Conservation (phyloP, 371 early-diverging fungal species). For the Encephalitozoon cuniculi region DNA sequence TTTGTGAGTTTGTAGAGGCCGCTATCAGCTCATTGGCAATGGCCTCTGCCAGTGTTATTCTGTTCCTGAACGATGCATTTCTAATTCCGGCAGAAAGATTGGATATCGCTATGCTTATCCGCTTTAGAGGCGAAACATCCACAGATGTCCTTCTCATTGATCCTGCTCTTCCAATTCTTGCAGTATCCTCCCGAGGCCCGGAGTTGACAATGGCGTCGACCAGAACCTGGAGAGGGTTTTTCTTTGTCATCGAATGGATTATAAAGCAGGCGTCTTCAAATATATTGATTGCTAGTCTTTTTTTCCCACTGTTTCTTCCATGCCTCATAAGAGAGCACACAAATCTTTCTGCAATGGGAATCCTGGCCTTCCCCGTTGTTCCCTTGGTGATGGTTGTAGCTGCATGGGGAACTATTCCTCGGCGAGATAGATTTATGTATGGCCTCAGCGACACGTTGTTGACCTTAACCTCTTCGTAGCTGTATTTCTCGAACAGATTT, state of each 20-base stretch:
- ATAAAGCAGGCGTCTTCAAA: constrained; percentile 98
- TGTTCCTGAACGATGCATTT: constrained; percentile 78
- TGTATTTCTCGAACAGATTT: constrained; percentile 55
- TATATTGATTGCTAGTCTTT: constrained; percentile 92
- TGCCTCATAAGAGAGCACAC: constrained; percentile 99
- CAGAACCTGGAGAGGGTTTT: constrained; percentile 95
- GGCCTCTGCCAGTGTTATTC: constrained; percentile 97
- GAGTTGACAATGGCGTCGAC: constrained; percentile 99
- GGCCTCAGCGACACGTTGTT: constrained; percentile 49
- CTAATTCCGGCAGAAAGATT: constrained; percentile 87
- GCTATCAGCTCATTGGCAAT: constrained; percentile 99
- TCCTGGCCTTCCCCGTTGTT: constrained; percentile 63
- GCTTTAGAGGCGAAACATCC: constrained; percentile 95
- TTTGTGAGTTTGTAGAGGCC: constrained; percentile 67
- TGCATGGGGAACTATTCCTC: constrained; percentile 59
- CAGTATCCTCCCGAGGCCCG: constrained; percentile 98
- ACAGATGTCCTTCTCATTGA: constrained; percentile 99
- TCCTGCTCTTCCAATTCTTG: constrained; percentile 97
- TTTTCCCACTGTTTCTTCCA: constrained; percentile 99
- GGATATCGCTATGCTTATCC: constrained; percentile 92
- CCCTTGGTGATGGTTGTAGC: constrained; percentile 43
- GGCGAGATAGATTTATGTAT: constrained; percentile 53
- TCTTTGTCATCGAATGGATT: constrained; percentile 90
- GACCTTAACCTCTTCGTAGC: constrained; percentile 55
- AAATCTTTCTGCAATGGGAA: constrained; percentile 97